phyloP scores from a whole-genome alignment of 805 yeast genomes.

The Saccharomycopsis selenospora region DNA sequence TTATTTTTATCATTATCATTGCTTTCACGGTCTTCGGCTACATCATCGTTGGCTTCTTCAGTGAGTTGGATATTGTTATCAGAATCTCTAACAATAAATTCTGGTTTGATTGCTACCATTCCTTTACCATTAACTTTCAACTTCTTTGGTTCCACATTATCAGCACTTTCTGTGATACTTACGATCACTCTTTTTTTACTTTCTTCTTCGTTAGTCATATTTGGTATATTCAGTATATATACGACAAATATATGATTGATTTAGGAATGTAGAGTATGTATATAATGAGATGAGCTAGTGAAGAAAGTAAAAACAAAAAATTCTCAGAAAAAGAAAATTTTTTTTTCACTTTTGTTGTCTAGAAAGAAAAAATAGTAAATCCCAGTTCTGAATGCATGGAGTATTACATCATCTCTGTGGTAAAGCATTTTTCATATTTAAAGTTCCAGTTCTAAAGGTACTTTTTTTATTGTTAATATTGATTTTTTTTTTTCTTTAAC shows the following conservation, averaged over 20 bases:
- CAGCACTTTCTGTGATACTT: too few relatives aligned
- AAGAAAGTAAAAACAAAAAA: too few relatives aligned
- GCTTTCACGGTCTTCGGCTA: conserved; percentile 37
- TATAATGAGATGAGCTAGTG: too few relatives aligned
- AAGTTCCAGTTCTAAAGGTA: too few relatives aligned
- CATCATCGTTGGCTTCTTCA: conserved; percentile 36
- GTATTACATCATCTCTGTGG: too few relatives aligned
- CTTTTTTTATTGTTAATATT: too few relatives aligned
- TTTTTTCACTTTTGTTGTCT: background rate
- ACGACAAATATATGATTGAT: too few relatives aligned
- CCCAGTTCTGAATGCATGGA: too few relatives aligned
- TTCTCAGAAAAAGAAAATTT: background rate
- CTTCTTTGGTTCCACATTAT: conserved; percentile 13
- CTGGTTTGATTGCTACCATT: conserved; percentile 58
- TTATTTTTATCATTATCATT: conserved; percentile 36
- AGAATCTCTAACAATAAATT: background rate
- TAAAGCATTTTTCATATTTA: too few relatives aligned
- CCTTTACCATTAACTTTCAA: conserved; percentile 34
- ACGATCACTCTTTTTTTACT: background rate
- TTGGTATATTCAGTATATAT: background rate
- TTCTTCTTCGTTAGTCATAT: background rate
- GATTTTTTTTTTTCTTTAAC: too few relatives aligned
- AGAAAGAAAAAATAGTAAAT: background rate
- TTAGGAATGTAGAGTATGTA: too few relatives aligned
- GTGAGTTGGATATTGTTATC: conserved; percentile 13